phyloP scores from a whole-genome alignment of 176 grass and related monocot genomes.

The Elymus sibiricus region DNA sequence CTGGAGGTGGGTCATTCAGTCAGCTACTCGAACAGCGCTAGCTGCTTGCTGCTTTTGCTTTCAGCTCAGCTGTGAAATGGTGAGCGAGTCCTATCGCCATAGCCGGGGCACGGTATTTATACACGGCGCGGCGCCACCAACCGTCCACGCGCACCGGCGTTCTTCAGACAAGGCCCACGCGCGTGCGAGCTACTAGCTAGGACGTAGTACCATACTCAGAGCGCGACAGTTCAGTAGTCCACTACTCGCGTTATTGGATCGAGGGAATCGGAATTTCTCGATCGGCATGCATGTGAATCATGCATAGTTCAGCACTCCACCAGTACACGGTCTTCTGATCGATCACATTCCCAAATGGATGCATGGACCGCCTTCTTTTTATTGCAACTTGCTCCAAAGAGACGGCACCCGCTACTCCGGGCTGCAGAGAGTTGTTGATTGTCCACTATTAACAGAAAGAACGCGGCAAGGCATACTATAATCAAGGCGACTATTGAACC shows the following conservation, averaged over 20 bases:
- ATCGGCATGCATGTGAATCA: neutral
- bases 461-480: neutral
- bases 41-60: neutral
- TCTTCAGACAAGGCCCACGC: neutral
- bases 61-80: neutral
- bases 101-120: neutral
- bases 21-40: neutral
- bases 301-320: neutral
- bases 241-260: neutral
- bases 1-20: neutral
- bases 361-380: no score
- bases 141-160: neutral
- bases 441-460: neutral
- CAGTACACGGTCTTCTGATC: no score
- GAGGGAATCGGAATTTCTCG: slow-evolving; percentile 35
- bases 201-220: neutral
- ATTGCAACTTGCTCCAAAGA: neutral
- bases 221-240: neutral
- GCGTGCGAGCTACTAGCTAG: neutral
- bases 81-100: neutral
- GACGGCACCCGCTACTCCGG: neutral
- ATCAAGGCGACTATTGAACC: neutral
- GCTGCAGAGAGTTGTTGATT: neutral
- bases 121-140: neutral
- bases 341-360: no score